Percentiles rank a stretch among this genome's conserved stretches.
Conservation (phyloP, 2,329 filamentous ascomycete genomes). For the Talaromyces albobiverticillius region DNA sequence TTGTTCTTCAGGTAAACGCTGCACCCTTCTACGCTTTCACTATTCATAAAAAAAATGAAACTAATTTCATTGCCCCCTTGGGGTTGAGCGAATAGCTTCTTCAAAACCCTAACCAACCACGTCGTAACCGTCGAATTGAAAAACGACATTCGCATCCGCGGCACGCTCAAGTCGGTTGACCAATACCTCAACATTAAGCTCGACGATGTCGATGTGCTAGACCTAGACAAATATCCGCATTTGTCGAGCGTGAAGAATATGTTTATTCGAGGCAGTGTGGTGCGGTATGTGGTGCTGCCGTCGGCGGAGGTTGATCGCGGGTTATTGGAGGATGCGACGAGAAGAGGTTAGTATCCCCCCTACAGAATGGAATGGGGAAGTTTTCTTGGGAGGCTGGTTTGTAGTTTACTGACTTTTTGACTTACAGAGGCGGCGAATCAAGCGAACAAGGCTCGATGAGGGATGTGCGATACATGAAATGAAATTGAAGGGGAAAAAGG, state of each 20-base stretch:
- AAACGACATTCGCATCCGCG: conserved; percentile 96
- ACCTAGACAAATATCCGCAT: conserved; percentile 93
- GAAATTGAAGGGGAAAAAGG: background rate
- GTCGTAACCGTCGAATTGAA: conserved; percentile 98
- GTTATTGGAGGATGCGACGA: conserved; percentile 84
- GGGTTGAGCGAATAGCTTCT: conserved; percentile 65
- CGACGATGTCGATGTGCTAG: conserved; percentile 87
- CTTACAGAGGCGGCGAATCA: conserved; percentile 51
- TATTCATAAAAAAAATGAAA: background rate
- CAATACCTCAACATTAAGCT: conserved; percentile 99
- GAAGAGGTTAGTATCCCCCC: conserved; percentile 62
- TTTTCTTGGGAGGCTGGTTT: background rate
- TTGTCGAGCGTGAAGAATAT: conserved; percentile 89
- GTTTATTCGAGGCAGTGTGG: conserved; percentile 90
- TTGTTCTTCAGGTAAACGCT: conserved; percentile 51
- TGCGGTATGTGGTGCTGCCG: conserved; percentile 87
- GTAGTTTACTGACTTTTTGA: background rate
- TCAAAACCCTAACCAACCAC: conserved; percentile 97
- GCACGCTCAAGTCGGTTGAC: conserved; percentile 93
- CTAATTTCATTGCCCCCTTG: background rate
- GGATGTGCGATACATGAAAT: background rate
- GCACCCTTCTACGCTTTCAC: background rate
- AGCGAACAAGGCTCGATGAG: conserved; percentile 46
- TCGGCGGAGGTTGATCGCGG: conserved; percentile 79
- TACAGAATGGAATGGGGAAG: no score